Evolutionary conservation across 164 flowering plant species (phyloP), one percentile per base, ranked within the genome.

Genomic region (Macadamia integrifolia): DNA sequence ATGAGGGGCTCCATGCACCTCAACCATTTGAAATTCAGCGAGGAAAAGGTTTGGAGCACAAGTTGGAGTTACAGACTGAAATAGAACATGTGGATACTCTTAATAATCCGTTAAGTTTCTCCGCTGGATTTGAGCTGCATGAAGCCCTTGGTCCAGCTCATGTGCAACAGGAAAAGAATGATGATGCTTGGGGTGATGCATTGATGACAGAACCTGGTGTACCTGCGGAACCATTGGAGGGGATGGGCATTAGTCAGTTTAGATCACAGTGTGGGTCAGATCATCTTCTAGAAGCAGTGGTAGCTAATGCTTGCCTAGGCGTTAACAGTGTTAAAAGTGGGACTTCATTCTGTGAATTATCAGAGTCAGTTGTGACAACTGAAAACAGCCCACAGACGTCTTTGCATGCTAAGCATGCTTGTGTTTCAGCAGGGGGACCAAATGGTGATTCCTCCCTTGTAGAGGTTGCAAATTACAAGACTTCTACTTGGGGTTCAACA

Each of bases 81-180:
- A 23, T 72, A 6, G 72, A 72, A 72, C 29, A 62, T n/a, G 59
- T 74, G 43, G 84, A 76, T 42, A 44, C 66, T 30, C 58, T 69
- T 8, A 64, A 58, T 32, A 42, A 68, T 46, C 80, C 81, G 46
- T 72, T 78, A 13, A 75, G 60, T 55, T 84, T 82, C 74, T 79
- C 86, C 60, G 77, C 86, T 71, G 89, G 86, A 43, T 84, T 65
- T 75, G 92, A 91, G 79, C 80, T 88, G 66, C 80, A 79, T 69
- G 94, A 91, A 80, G 97, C 86, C 64, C 74, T 88, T 40, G 97
- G 92, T 31, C 81, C 87, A 49, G 76, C 85, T 68, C 84, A 81
- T 78, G 64, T 65, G 28, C 79, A 78, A 62, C 78, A 74, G 58
- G 35, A 69, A 65, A 44, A 29, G 50, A 53, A 59, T 66, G 69